Evolutionary conservation across 164 flowering plant species (phyloP).

Genomic region (Vitis rupestris): DNA sequence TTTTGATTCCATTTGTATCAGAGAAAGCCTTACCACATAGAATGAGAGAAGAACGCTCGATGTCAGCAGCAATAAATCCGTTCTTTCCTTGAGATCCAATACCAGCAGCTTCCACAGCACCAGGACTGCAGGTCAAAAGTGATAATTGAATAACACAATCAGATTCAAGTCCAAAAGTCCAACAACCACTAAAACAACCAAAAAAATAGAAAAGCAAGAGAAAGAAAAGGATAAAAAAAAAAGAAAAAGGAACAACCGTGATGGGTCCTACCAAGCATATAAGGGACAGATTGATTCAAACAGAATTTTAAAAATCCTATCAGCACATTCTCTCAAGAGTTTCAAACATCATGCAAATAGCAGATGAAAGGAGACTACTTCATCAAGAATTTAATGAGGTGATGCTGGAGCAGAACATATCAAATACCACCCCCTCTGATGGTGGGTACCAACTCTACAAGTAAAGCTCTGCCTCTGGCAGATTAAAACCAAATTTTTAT

Average conservation of each 20-base stretch:
- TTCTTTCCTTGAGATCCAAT: conserved; percentile 29
- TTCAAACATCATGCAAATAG: too few species aligned
- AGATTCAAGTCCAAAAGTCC: background rate
- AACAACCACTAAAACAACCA: too few species aligned
- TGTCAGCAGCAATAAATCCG: conserved; percentile 52
- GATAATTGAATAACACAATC: background rate
- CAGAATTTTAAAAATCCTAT: too few species aligned
- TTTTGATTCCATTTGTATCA: conserved; percentile 35
- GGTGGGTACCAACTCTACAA: too few species aligned
- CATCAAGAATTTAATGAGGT: background rate
- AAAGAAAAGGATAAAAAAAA: too few species aligned
- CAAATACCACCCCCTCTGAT: background rate
- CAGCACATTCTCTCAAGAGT: background rate
- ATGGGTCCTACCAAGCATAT: too few species aligned
- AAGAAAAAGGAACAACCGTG: too few species aligned
- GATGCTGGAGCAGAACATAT: background rate
- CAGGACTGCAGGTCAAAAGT: conserved; percentile 31
- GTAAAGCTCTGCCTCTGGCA: too few species aligned
- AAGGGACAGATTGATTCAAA: too few species aligned
- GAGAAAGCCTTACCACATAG: conserved; percentile 54
- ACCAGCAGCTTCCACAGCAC: conserved; percentile 33
- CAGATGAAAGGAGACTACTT: background rate
- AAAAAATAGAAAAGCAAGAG: too few species aligned
- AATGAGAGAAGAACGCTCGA: conserved; percentile 47
- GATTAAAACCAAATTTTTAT: too few species aligned